Conservation (phyloP, 2,329 filamentous ascomycete species). For the Cylindrodendrum hubeiense region DNA sequence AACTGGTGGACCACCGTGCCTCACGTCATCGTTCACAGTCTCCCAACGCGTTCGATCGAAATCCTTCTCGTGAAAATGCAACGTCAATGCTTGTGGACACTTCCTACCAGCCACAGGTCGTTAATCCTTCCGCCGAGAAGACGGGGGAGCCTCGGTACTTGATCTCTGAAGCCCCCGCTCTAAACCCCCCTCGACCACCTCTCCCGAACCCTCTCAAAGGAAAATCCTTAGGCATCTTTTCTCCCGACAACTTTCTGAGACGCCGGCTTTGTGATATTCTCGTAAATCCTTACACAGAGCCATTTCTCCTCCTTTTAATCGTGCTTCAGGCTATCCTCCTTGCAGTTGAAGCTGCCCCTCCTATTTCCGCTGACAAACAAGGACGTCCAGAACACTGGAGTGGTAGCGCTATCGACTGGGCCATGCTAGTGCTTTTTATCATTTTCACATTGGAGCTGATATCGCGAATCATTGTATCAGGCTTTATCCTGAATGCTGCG, state of each 20-base stretch:
- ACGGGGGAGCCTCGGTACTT: constrained; percentile 39
- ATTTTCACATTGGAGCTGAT: constrained; percentile 91
- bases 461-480: constrained; percentile 90
- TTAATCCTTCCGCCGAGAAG: constrained; percentile 62
- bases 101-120: constrained; percentile 64
- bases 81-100: constrained; percentile 59
- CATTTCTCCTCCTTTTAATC: constrained; percentile 87
- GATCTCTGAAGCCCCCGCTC: constrained; percentile 30
- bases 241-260: constrained; percentile 80
- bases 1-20: constrained; percentile 80
- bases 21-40: constrained; percentile 71
- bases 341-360: constrained; percentile 82
- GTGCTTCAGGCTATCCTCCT: constrained; percentile 90
- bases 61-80: constrained; percentile 41
- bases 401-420: constrained; percentile 77
- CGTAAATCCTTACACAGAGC: constrained; percentile 88
- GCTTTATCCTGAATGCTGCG: constrained; percentile 88
- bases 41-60: constrained; percentile 58
- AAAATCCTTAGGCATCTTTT: constrained; percentile 86
- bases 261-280: constrained; percentile 83
- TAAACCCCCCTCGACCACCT: constrained; percentile 31
- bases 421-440: constrained; percentile 84
- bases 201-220: constrained; percentile 83
- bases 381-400: constrained; percentile 76
- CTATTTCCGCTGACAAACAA: constrained; percentile 74